These are phyloP conservation scores for Saitozyma sp. DNA, from an alignment of 768 basidiomycete genomes.

Conservation along the genomic window DNA sequence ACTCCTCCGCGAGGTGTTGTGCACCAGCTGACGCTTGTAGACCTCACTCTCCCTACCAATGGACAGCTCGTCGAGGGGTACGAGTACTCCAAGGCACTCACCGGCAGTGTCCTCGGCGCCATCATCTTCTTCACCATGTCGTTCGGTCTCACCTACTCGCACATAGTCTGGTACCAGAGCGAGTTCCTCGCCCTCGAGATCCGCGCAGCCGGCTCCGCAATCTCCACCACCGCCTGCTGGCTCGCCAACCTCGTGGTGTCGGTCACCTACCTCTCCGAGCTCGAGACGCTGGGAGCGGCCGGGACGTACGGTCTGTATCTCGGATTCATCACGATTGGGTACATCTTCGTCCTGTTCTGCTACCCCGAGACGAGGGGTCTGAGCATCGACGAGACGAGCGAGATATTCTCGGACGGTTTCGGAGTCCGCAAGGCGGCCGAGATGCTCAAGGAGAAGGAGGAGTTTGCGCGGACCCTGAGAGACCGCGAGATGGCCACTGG, in stretches of 20 bases:
- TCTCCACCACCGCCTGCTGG: slow-evolving; percentile 17
- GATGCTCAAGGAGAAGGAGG: slow-evolving; percentile 1
- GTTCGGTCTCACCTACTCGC: slow-evolving; percentile 16
- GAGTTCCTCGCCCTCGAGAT: slow-evolving; percentile 30
- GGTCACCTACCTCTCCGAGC: slow-evolving; percentile 8
- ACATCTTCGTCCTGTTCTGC: slow-evolving; percentile 24
- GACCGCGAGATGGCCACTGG: too few relatives aligned
- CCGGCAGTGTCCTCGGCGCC: slow-evolving; percentile 16
- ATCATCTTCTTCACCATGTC: slow-evolving; percentile 20
- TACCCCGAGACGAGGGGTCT: slow-evolving; percentile 25
- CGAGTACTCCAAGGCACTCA: slow-evolving; percentile 2
- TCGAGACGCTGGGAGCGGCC: slow-evolving; percentile 9
- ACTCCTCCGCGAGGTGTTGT: not conserved
- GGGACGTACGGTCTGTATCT: slow-evolving; percentile 26
- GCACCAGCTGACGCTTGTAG: not conserved
- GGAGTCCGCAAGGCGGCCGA: slow-evolving; percentile 10
- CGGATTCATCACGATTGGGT: slow-evolving; percentile 16
- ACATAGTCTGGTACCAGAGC: slow-evolving; percentile 22
- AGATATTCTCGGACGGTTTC: slow-evolving; percentile 14
- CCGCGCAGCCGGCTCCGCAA: slow-evolving; percentile 16
- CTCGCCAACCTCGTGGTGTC: slow-evolving; percentile 28
- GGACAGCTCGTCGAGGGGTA: not conserved
- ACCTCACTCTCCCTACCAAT: slow-evolving; percentile 1
- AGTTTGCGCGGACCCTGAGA: not conserved
- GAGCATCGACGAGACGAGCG: slow-evolving; percentile 12